Conservation (phyloP, 257 asterid genomes). For the Scutellaria minor region DNA sequence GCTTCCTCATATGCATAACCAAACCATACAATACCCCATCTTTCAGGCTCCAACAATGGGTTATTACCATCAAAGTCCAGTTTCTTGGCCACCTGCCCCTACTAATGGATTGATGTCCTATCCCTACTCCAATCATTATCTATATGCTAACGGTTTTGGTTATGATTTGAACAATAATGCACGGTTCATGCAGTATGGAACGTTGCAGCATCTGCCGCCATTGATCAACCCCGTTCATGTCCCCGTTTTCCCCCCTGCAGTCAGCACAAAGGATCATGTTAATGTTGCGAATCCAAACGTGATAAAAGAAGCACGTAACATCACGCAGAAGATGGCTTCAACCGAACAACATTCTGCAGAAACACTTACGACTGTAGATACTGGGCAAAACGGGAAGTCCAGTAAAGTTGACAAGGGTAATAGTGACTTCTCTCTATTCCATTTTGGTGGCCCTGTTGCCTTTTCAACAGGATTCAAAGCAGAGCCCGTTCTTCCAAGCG, state of each 20-base stretch:
- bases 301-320: conserved; percentile 37
- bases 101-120: conserved; percentile 68
- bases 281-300: conserved; percentile 39
- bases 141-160: conserved; percentile 59
- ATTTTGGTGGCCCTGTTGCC: conserved; percentile 88
- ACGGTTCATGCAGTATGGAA: conserved; percentile 66
- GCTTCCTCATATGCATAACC: conserved; percentile 66
- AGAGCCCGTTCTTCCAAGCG: conserved; percentile 37
- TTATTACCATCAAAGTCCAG: conserved; percentile 76
- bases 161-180: conserved; percentile 71
- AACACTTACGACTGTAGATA: conserved; percentile 42
- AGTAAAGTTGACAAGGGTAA: conserved; percentile 47
- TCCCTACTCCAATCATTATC: conserved; percentile 72
- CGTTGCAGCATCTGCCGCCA: conserved; percentile 64
- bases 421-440: conserved; percentile 89
- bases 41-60: conserved; percentile 74
- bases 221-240: conserved; percentile 54
- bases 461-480: conserved; percentile 65
- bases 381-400: conserved; percentile 44
- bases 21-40: conserved; percentile 62
- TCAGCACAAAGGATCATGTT: conserved; percentile 45
- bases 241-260: conserved; percentile 68
- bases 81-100: conserved; percentile 68
- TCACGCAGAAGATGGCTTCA: conserved; percentile 39
- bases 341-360: conserved; percentile 43